Evolutionary conservation across 2,329 filamentous ascomycete genomes (phyloP), one percentile per base, ranked within the genome.

Genomic region (Cladosporium sp.): DNA sequence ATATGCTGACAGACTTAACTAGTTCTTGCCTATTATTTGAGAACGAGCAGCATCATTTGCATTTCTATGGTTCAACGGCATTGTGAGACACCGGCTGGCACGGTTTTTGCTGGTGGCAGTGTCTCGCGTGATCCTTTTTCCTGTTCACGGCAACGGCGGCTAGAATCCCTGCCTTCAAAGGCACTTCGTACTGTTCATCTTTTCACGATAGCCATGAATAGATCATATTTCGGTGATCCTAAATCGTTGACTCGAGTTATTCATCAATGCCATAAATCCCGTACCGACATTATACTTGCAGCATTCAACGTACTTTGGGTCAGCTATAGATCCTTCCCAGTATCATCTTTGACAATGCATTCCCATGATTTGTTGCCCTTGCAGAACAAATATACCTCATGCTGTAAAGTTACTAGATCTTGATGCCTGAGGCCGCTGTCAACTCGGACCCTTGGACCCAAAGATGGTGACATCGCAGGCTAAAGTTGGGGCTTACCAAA

Each of bases 21-120:
- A 64, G 62, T 64, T 64, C 52, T 37, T 64, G 22, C 62, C 62
- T 5, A 59, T 60, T 17, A 59, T 58, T 14, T 61, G 42, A 58
- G 34, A 36, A 11, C 3, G 34, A 43, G 15, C 15, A 34, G 40
- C 40, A 43, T 43, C 14, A 2, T 19, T 20, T 34, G 51, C 40
- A 43, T 55, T 19, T 49, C 22, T 37, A 25, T 42, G 22, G 43
- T 28, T 6, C 37, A 22, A 30, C 51, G 37, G 22, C n/a, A 17
- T 36, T 11, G n/a, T 6, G 28, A 34, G 39, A 42, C 38, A 55
- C 51, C 51, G 38, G 37, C 51, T 43, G 51, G 51, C 38, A 43
- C 37, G 51, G 38, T 55, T 55, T 37, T 17, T 30, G 36, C 43
- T 47, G 37, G 50, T 25, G 47, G n/a, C 30, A 37, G 17, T 14